Percentiles rank a stretch among this genome's conserved stretches.
Evolutionary conservation across 345 rosid genomes (phyloP).

Genomic region (Capsella bursapastoris): DNA sequence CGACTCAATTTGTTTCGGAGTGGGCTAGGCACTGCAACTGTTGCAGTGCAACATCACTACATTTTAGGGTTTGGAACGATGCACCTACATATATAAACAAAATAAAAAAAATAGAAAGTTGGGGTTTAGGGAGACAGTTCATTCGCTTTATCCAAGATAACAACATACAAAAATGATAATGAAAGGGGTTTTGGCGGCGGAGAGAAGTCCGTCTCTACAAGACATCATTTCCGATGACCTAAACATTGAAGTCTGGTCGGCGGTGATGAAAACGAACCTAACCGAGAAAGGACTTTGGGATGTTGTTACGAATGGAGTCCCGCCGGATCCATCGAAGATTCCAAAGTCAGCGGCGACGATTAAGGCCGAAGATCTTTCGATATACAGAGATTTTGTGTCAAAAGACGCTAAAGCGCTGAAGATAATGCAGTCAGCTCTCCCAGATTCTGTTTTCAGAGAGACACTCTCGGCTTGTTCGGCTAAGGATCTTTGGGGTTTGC

Average conservation of each 20-base stretch:
- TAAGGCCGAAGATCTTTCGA: background rate
- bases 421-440: background rate
- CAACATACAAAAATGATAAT: too few relatives aligned
- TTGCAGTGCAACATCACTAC: too few relatives aligned
- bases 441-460: constrained; percentile 13
- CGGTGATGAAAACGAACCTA: too few relatives aligned
- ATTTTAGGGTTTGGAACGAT: too few relatives aligned
- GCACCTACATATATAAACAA: too few relatives aligned
- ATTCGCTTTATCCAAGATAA: too few relatives aligned
- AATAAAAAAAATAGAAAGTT: too few relatives aligned
- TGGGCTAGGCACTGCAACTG: too few relatives aligned
- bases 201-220: background rate
- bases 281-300: constrained; percentile 21
- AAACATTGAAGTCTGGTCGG: too few relatives aligned
- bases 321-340: constrained; percentile 1
- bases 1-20: too few relatives aligned
- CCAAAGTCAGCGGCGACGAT: background rate
- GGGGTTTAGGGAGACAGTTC: too few relatives aligned
- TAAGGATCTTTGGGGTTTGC: too few relatives aligned
- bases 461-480: background rate
- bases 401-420: constrained; percentile 26
- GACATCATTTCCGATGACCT: background rate
- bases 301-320: constrained; percentile 19
- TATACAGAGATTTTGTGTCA: constrained; percentile 6
- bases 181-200: background rate